phyloP scores from a whole-genome alignment of 768 basidiomycete species.

The Filobasidium floriforme region DNA sequence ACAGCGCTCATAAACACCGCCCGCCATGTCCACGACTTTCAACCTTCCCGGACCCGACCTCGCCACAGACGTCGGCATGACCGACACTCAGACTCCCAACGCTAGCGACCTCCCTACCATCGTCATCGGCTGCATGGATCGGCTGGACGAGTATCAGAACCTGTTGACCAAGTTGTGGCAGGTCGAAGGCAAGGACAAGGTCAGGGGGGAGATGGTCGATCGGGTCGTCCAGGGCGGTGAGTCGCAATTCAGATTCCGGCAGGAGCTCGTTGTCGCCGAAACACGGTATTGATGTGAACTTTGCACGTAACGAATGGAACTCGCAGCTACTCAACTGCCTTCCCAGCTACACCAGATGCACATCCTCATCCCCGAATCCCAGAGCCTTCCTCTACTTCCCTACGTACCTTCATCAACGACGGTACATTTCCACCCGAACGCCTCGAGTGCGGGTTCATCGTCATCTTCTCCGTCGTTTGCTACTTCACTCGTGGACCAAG shows the following conservation, averaged over 20 bases:
- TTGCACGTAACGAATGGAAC: background rate
- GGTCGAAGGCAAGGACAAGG: conserved; percentile 22
- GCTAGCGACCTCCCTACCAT: conserved; percentile 16
- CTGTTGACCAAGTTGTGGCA: conserved; percentile 29
- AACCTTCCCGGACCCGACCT: background rate
- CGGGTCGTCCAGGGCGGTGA: conserved; percentile 41
- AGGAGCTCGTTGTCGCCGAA: background rate
- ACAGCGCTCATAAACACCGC: background rate
- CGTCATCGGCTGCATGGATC: conserved; percentile 43
- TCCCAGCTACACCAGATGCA: conserved; percentile 34
- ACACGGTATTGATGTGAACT: background rate
- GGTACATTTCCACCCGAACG: conserved; percentile 37
- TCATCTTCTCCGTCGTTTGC: background rate
- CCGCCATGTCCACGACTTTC: background rate
- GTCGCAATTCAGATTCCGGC: no score
- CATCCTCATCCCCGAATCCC: conserved; percentile 36
- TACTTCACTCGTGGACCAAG: conserved; percentile 17
- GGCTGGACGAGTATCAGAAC: conserved; percentile 39
- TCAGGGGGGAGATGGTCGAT: conserved; percentile 44
- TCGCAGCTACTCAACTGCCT: conserved; percentile 37
- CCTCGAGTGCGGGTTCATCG: conserved; percentile 4
- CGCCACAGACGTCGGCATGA: background rate
- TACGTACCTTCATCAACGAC: conserved; percentile 38
- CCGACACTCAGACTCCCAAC: background rate
- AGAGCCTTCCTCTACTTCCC: conserved; percentile 29